Evolutionary conservation across 1,284 basidiomycete genomes (phyloP).

Genomic region (Xerocomus minutiporus): DNA sequence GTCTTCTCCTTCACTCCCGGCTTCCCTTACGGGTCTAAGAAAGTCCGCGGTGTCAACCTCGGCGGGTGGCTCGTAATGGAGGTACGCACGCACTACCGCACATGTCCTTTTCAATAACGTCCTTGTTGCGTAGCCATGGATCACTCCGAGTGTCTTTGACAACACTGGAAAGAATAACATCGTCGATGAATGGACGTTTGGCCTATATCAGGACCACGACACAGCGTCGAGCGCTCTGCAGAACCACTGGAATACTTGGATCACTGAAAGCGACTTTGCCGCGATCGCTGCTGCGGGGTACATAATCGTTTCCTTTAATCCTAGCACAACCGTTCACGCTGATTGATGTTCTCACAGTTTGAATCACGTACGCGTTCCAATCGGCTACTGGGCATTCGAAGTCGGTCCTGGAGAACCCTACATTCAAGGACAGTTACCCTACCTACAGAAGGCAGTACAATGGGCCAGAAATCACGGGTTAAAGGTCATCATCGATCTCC

Average conservation of each 20-base stretch:
- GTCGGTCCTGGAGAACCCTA: constrained; percentile 78
- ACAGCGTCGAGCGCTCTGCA: constrained; percentile 49
- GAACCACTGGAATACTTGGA: constrained; percentile 79
- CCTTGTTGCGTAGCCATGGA: constrained; percentile 60
- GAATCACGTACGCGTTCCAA: constrained; percentile 84
- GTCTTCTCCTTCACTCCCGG: constrained; percentile 35
- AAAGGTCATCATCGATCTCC: constrained; percentile 80
- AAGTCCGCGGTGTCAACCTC: constrained; percentile 54
- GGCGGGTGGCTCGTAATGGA: constrained; percentile 78
- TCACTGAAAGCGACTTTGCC: constrained; percentile 72
- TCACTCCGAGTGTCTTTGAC: constrained; percentile 85
- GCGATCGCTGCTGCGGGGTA: constrained; percentile 73
- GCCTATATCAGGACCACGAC: constrained; percentile 51
- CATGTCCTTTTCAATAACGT: not conserved
- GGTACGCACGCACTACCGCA: constrained; percentile 34
- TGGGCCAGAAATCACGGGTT: constrained; percentile 78
- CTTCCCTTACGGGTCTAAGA: constrained; percentile 47
- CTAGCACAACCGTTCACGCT: not conserved
- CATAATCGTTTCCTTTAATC: constrained; percentile 11
- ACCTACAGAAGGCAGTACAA: constrained; percentile 65
- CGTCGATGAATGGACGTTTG: constrained; percentile 83
- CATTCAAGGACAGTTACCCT: constrained; percentile 74
- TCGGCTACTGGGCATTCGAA: constrained; percentile 92
- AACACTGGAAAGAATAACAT: constrained; percentile 58
- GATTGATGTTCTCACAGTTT: constrained; percentile 40